These are phyloP conservation scores for Colletotrichum shisoi DNA, from an alignment of 2,329 filamentous ascomycete genomes.

Conservation along the genomic window DNA sequence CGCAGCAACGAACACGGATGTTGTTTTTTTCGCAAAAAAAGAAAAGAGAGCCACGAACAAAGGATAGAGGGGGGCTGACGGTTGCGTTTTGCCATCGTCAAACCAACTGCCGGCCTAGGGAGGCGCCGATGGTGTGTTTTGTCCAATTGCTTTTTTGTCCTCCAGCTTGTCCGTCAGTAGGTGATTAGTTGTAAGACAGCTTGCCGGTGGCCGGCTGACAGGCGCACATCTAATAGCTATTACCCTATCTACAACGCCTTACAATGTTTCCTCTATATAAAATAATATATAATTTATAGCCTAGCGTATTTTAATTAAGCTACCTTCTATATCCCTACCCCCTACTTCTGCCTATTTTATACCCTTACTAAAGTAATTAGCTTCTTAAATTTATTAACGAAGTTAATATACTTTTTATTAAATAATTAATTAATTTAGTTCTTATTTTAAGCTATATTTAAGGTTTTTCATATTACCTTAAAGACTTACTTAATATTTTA, in stretches of 20 bases:
- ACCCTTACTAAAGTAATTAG: too few relatives aligned
- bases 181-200: neutral
- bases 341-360: too few relatives aligned
- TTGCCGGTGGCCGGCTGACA: neutral
- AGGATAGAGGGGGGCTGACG: neutral
- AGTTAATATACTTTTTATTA: too few relatives aligned
- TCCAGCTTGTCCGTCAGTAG: neutral
- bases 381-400: too few relatives aligned
- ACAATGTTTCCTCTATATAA: too few relatives aligned
- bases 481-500: too few relatives aligned
- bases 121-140: neutral
- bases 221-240: constrained; percentile 9
- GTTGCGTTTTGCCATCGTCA: neutral
- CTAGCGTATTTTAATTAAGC: too few relatives aligned
- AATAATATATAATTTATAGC: too few relatives aligned
- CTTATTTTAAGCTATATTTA: too few relatives aligned
- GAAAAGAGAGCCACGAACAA: neutral
- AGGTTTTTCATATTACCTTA: too few relatives aligned
- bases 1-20: neutral
- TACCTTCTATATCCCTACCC: too few relatives aligned
- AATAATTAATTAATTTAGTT: too few relatives aligned
- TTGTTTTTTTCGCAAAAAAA: neutral
- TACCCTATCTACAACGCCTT: constrained; percentile 19
- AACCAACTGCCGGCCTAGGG: constrained; percentile 3
- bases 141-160: neutral